A percentile compares a stretch with the other conserved stretches of the same genome.
Evolutionary conservation across 768 basidiomycete genomes (phyloP).

Genomic region (Favolaschia claudopus): DNA sequence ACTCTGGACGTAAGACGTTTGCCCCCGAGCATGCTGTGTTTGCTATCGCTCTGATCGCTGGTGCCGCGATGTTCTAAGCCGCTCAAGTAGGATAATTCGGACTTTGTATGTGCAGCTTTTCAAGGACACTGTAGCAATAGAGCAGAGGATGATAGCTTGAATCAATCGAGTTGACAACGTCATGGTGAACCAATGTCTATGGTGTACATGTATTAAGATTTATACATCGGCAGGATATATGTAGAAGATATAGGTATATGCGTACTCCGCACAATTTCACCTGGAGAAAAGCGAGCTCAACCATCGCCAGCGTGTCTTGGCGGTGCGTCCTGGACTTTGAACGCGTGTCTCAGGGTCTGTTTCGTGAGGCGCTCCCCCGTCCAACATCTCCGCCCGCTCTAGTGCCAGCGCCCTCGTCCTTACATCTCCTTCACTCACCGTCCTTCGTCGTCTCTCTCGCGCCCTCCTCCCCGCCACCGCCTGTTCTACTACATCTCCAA

Average conservation of each 20-base stretch:
- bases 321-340: slow-evolving; percentile 11
- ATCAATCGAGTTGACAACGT: too few species aligned
- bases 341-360: slow-evolving; percentile 24
- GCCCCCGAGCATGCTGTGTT: slow-evolving; percentile 13
- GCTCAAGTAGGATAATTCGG: too few species aligned
- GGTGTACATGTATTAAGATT: too few species aligned
- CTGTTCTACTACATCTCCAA: slow-evolving; percentile 42
- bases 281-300: slow-evolving; percentile 9
- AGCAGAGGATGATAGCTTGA: too few species aligned
- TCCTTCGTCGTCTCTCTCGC: slow-evolving; percentile 45
- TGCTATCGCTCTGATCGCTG: too few species aligned
- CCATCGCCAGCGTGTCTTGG: slow-evolving; percentile 28
- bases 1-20: slow-evolving; percentile 13
- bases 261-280: neutral
- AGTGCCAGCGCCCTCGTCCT: slow-evolving; percentile 25
- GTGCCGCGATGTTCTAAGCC: too few species aligned
- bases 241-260: neutral
- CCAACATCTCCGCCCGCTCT: slow-evolving; percentile 7
- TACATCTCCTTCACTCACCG: slow-evolving; percentile 61
- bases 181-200: too few species aligned
- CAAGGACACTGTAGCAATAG: too few species aligned
- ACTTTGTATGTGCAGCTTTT: too few species aligned
- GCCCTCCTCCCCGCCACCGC: slow-evolving; percentile 28
- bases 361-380: neutral
- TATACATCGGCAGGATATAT: too few species aligned